phyloP scores from a whole-genome alignment of 352 stramenopile species.

The Globisporangium mamillatum region DNA sequence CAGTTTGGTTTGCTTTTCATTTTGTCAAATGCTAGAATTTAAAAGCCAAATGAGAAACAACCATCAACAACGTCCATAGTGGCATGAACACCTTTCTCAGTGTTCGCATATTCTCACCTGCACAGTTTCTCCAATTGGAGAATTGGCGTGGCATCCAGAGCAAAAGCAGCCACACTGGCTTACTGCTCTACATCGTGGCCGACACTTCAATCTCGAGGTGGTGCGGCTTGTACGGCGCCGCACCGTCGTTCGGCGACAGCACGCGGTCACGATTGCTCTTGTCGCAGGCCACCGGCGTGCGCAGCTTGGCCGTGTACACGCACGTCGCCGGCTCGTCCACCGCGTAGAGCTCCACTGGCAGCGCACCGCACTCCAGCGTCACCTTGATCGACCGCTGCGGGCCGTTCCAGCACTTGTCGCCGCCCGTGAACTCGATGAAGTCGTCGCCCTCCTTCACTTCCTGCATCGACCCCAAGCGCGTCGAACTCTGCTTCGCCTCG shows the following conservation, averaged over 20 bases:
- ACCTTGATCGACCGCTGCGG: slow-evolving; percentile 78
- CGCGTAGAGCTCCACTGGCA: slow-evolving; percentile 57
- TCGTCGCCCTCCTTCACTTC: slow-evolving; percentile 19
- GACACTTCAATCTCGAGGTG: slow-evolving; percentile 66
- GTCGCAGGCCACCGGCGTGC: slow-evolving; percentile 72
- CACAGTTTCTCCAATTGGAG: background rate
- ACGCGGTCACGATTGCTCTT: slow-evolving; percentile 32
- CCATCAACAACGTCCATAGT: background rate
- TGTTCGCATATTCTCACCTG: background rate
- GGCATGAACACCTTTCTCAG: background rate
- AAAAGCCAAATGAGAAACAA: background rate
- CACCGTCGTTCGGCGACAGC: slow-evolving; percentile 27
- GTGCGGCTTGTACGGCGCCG: slow-evolving; percentile 33
- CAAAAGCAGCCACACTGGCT: background rate
- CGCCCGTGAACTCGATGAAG: slow-evolving; percentile 54
- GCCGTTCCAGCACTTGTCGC: slow-evolving; percentile 87
- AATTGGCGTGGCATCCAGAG: background rate
- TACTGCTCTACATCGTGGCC: slow-evolving; percentile 31
- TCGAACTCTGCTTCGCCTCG: slow-evolving; percentile 76
- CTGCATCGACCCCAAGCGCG: slow-evolving; percentile 71
- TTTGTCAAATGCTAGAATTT: too few relatives aligned
- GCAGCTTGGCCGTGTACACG: slow-evolving; percentile 81
- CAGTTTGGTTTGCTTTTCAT: too few relatives aligned
- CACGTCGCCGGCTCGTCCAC: slow-evolving; percentile 86
- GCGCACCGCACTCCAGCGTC: slow-evolving; percentile 60